Conservation (phyloP, 1,284 basidiomycete species). For the Moniliophthora roreri region DNA sequence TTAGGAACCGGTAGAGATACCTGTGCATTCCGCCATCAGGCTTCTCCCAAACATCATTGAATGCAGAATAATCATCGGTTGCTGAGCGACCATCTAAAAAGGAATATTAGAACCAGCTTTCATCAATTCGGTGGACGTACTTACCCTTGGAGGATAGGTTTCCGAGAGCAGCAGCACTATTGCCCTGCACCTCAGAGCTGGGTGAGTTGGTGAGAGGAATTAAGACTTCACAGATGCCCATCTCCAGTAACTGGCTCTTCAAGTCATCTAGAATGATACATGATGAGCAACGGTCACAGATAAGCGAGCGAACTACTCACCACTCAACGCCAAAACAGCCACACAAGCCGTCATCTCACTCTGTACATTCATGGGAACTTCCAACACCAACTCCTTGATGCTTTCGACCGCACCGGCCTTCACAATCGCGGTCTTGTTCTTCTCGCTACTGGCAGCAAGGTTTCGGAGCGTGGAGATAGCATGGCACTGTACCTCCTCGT, state of each 20-base stretch:
- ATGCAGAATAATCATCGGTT: conserved; percentile 95
- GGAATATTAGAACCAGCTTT: background rate
- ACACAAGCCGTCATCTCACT: conserved; percentile 99
- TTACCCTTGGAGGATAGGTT: conserved; percentile 95
- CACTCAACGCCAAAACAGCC: conserved; percentile 90
- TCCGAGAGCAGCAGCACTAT: conserved; percentile 96
- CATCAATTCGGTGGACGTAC: conserved; percentile 15
- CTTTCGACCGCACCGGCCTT: conserved; percentile 98
- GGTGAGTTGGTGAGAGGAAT: conserved; percentile 96
- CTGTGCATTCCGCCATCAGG: conserved; percentile 97
- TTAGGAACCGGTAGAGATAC: conserved; percentile 94
- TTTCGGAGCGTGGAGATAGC: conserved; percentile 99
- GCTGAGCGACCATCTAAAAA: conserved; percentile 69
- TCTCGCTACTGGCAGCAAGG: conserved; percentile 95
- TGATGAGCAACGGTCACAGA: background rate
- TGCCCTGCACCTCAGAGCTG: conserved; percentile 98
- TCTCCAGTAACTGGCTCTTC: conserved; percentile 93
- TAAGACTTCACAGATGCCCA: conserved; percentile 97
- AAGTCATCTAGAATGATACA: conserved; percentile 71
- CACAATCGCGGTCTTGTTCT: conserved; percentile 98
- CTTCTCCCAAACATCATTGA: conserved; percentile 98
- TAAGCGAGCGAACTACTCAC: conserved; percentile 42
- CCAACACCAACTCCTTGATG: conserved; percentile 95
- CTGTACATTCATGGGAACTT: conserved; percentile 96
- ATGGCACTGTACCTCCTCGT: conserved; percentile 99